These are phyloP conservation scores for Neurospora sp. DNA, from an alignment of 2,329 filamentous ascomycete genomes.

Conservation along the genomic window DNA sequence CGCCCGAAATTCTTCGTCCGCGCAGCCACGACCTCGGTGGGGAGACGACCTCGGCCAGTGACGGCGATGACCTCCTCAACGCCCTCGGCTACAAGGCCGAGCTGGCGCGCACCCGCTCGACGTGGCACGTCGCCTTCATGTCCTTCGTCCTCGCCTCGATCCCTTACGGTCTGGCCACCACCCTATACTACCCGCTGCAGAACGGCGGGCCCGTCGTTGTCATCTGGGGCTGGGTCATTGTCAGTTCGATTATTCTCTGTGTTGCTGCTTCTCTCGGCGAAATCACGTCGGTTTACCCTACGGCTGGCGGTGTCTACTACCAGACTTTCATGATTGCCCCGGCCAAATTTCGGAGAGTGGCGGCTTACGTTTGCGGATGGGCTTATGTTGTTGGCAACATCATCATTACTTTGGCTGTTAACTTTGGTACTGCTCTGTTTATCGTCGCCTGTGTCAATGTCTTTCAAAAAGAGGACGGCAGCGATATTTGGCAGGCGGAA, in stretches of 20 bases:
- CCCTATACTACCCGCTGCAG: constrained; percentile 54
- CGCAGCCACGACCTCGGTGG: neutral
- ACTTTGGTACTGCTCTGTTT: constrained; percentile 66
- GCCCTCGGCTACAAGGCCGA: constrained; percentile 59
- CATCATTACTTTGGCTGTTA: constrained; percentile 73
- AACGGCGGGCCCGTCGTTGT: constrained; percentile 59
- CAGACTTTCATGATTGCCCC: constrained; percentile 67
- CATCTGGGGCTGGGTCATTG: constrained; percentile 62
- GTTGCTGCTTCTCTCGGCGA: constrained; percentile 62
- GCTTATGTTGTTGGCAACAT: constrained; percentile 70
- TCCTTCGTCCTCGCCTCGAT: constrained; percentile 67
- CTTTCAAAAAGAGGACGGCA: constrained; percentile 35
- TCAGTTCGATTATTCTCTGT: constrained; percentile 59
- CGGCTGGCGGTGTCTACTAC: constrained; percentile 70
- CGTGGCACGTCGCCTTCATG: constrained; percentile 63
- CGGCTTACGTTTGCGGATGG: constrained; percentile 67
- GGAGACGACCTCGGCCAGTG: neutral
- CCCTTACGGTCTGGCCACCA: constrained; percentile 63
- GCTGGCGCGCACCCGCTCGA: constrained; percentile 53
- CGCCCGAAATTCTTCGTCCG: neutral
- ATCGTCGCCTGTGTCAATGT: constrained; percentile 46
- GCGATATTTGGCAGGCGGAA: constrained; percentile 34
- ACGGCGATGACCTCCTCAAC: constrained; percentile 51
- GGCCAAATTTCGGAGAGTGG: constrained; percentile 46
- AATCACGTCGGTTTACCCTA: constrained; percentile 67